Evolutionary conservation across 371 early-diverging fungal species (phyloP).

Genomic region (Astathelohania contejeani): DNA sequence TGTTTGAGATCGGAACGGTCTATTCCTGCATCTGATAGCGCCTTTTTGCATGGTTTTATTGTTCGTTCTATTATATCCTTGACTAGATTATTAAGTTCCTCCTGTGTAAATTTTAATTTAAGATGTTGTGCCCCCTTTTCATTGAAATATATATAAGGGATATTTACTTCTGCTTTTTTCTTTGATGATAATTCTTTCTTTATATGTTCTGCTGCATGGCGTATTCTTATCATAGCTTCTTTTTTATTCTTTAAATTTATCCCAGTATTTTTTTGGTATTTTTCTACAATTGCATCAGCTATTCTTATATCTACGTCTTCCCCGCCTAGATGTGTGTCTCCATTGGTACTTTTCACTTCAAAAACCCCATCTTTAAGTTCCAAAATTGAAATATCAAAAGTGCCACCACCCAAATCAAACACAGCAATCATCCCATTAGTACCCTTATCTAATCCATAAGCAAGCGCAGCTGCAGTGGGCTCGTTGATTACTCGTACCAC

Average conservation of each 20-base stretch:
- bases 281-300: slow-evolving; percentile 56
- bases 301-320: slow-evolving; percentile 86
- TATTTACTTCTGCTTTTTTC: slow-evolving; percentile 72
- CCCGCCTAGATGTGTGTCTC: slow-evolving; percentile 78
- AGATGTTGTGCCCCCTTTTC: slow-evolving; percentile 82
- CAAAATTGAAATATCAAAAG: slow-evolving; percentile 94
- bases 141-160: slow-evolving; percentile 79
- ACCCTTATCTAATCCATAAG: slow-evolving; percentile 86
- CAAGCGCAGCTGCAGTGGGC: slow-evolving; percentile 92
- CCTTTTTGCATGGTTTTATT: slow-evolving; percentile 76
- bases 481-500: slow-evolving; percentile 94
- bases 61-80: slow-evolving; percentile 69
- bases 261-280: slow-evolving; percentile 69
- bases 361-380: slow-evolving; percentile 90
- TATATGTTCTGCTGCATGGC: slow-evolving; percentile 86
- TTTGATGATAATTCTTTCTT: slow-evolving; percentile 80
- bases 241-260: slow-evolving; percentile 54
- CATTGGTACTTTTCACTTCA: slow-evolving; percentile 67
- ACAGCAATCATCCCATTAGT: slow-evolving; percentile 79
- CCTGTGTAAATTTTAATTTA: slow-evolving; percentile 68
- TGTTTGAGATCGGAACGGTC: slow-evolving; percentile 65
- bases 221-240: slow-evolving; percentile 78
- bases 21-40: slow-evolving; percentile 80
- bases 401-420: slow-evolving; percentile 98
- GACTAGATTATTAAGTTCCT: slow-evolving; percentile 69